Evolutionary conservation across 192 early-diverging fungal genomes (phyloP).

Genomic region (Dissophora globulifera): DNA sequence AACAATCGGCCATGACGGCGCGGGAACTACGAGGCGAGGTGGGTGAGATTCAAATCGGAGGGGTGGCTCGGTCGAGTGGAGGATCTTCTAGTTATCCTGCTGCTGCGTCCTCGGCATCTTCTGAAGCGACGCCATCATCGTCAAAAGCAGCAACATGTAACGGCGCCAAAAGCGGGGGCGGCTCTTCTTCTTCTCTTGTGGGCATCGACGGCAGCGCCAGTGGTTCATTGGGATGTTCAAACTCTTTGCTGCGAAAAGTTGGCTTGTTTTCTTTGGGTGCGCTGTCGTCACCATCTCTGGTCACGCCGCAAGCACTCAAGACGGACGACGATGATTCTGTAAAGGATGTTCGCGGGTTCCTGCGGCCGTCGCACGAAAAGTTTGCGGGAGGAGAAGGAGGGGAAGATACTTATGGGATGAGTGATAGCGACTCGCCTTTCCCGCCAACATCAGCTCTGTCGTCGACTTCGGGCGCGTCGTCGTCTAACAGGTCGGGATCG

Average conservation of each 20-base stretch:
- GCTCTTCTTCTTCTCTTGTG: no score
- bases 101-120: neutral
- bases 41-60: slow-evolving; percentile 9
- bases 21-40: slow-evolving; percentile 35
- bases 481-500: no score
- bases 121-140: neutral
- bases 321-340: slow-evolving; percentile 23
- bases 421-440: no score
- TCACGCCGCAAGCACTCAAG: slow-evolving; percentile 16
- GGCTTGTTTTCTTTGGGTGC: no score
- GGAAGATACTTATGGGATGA: no score
- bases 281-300: slow-evolving; percentile 11
- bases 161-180: no score
- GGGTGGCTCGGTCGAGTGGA: neutral
- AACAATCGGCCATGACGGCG: slow-evolving; percentile 25
- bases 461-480: no score
- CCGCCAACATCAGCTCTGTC: no score
- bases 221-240: neutral
- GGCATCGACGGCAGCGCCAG: no score
- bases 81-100: no score
- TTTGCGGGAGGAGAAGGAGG: slow-evolving; percentile 26
- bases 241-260: neutral
- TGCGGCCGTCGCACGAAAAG: slow-evolving; percentile 15
- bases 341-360: slow-evolving; percentile 20
- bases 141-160: no score